Percentiles rank a stretch among this genome's conserved stretches.
Conservation (phyloP, 2,329 filamentous ascomycete genomes). For the Aspergillus novoparasiticus region DNA sequence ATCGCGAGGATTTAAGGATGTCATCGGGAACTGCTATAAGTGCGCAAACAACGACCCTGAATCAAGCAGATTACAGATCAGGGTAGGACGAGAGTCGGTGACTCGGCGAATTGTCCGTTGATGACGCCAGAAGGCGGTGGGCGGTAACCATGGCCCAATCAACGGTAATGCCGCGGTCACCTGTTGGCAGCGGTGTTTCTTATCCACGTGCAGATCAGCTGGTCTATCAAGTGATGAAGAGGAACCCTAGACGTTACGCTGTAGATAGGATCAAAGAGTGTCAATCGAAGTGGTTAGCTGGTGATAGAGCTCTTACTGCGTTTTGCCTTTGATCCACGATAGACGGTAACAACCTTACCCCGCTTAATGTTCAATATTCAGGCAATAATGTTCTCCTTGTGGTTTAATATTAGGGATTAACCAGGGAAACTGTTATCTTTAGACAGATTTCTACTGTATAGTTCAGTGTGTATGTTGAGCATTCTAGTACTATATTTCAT, state of each 20-base stretch:
- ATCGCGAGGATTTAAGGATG: slow-evolving; percentile 70
- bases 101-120: slow-evolving; percentile 7
- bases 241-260: neutral
- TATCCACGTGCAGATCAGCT: slow-evolving; percentile 3
- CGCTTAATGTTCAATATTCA: neutral
- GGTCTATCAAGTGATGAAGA: neutral
- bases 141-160: slow-evolving; percentile 13
- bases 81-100: neutral
- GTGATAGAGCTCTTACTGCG: neutral
- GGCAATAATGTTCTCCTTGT: neutral
- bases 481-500: neutral
- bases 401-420: neutral
- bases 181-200: neutral
- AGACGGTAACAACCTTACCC: no score
- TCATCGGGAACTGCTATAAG: slow-evolving; percentile 59
- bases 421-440: neutral
- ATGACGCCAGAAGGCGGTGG: slow-evolving; percentile 21
- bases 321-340: neutral
- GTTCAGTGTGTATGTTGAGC: neutral
- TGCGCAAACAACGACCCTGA: neutral
- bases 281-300: neutral
- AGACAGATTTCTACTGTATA: neutral
- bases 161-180: slow-evolving; percentile 15
- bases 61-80: neutral
- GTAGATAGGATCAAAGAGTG: neutral